Evolutionary conservation across 2,329 filamentous ascomycete genomes (phyloP), one percentile per base, ranked within the genome.

Genomic region (Epichloe coenophiala): DNA sequence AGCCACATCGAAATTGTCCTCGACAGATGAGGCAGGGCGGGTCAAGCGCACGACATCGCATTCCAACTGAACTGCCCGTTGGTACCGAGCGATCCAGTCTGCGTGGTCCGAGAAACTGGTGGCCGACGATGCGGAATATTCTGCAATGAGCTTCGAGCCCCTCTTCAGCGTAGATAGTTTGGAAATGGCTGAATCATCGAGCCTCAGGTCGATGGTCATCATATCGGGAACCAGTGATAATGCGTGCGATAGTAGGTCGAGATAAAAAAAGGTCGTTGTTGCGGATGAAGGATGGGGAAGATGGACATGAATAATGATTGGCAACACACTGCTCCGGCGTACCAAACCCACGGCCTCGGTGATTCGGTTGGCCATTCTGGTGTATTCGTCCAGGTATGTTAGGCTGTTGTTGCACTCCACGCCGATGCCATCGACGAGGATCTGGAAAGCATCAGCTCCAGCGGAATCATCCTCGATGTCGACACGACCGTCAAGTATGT

Each of bases 391-490:
- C 48, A 50, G 5, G 49, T 53, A 38, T 53, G 45, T 12, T 52
- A 53, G 33, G 55, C 49, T 1, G 57, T 51, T 1, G 56, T 48
- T 17, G 54, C 56, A 31, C 55, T 60, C 54, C 3, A 61, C 54
- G 15, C 67, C 57, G 19, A 66, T 62, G 50, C 76, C 73, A 21
- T 46, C 43, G 36, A 83, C 66, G 13, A 76, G 70, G 4, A 86
- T 66, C 58, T 86, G 81, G 35, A 86, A 76, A 5, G 81, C 82
- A 62, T 87, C 83, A 3, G 75, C 77, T 4, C 80, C 82, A n/a
- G 75, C 75, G 53, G 84, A 81, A 17, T 84, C 65, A 27, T 80
- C 76, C 56, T 84, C 80, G 11, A 86, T 73, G 51, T 86, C 77
- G 19, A 82, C 58, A 2, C 73, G 65, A 11, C 69, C 68, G 1